Evolutionary conservation across 2,329 filamentous ascomycete genomes (phyloP), one percentile per base, ranked within the genome.

Genomic region (Microsporum audouinii): DNA sequence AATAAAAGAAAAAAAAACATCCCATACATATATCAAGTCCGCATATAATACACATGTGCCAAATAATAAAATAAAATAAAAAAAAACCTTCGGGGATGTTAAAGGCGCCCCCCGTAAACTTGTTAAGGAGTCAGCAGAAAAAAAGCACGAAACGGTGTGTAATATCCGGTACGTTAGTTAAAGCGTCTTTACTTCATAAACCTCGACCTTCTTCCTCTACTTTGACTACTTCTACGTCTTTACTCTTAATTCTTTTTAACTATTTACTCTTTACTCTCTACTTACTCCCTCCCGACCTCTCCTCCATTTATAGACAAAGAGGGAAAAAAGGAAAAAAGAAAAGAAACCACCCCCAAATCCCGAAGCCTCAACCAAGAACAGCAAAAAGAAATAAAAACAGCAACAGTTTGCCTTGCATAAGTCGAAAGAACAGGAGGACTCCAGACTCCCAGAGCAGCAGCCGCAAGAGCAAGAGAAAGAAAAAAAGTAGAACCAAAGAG

Each of bases 101-200:
- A 43, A 43, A 14, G 17, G 17, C 17, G 17, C 17, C 17, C 17
- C 17, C 17, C 17, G 17, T 23, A 23, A 23, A 23, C 17, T 23
- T 23, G 17, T 23, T 23, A 23, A 23, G 17, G 17, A 23, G 17
- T 23, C 17, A 23, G 17, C 17, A 43, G 39, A 43, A n/a, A 43
- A 43, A 43, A 51, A 31, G 43, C 43, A 51, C 51, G 33, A 38
- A 55, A 55, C 51, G 51, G 51, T 55, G 49, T 53, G 51, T 55
- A 55, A 55, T 55, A 55, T 55, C 51, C 51, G 51, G 51, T 34
- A 33, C 14, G 36, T 55, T 34, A 34, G 33, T 55, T 47, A 47
- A 55, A 31, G 27, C 14, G 17, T 23, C 17, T 23, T 23, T 23
- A 31, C 45, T 31, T 51, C 23, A 23, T 47, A 47, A 29, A 51